Base-by-base conservation (phyloP, 1,284 basidiomycete species). In the Pterulicium gracile region DNA sequence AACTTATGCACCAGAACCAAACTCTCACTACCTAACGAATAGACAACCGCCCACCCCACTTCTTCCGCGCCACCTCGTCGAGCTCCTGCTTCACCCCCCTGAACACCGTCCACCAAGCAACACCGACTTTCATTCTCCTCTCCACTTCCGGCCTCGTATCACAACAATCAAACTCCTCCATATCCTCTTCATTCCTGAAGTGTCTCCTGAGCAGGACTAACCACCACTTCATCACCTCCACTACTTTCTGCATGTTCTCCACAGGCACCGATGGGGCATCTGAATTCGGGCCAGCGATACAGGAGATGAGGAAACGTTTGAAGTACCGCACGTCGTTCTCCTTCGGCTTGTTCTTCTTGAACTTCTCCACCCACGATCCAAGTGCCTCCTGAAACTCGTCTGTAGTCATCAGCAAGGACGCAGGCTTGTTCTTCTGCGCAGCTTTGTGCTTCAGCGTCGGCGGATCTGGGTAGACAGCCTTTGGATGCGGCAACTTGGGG, bases 151-250 rank as follows among this genome's bases (percentile, higher is more conserved):
- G 51, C 52, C 57, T 47, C 43, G 56, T 52, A 32, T 32, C 27
- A 32, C 23, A 52, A 62, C 62, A 17, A 52, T 52, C 23, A 58
- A 62, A 44, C 24, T 59, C 55, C 39, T 68, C 67, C 27, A 62
- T 60, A 45, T 62, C 52, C 56, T 83, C 80, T 51, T 70, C 74
- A 2, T 63, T 59, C 12, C 66, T 72, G 69, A 76, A 85, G 51
- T 70, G 59, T 47, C 77, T 63, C 54, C 77, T 66, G 54, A 87
- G 55, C 23, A 87, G 55, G 24, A 86, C 69, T 44, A 78, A 57
- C 88, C 90, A 91, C 79, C 84, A 91, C 56, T 74, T 79, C 66
- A 90, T 67, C 18, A 88, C 74, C 21, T 72, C 73, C 2, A 82
- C 61, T 27, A 79, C 83, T 51, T 73, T 75, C n/a, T 32, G 27